Percentiles rank a stretch among this genome's conserved stretches.
These are phyloP conservation scores for Lanzia echinophila DNA, from an alignment of 2,329 filamentous ascomycete species.

Conservation along the genomic window DNA sequence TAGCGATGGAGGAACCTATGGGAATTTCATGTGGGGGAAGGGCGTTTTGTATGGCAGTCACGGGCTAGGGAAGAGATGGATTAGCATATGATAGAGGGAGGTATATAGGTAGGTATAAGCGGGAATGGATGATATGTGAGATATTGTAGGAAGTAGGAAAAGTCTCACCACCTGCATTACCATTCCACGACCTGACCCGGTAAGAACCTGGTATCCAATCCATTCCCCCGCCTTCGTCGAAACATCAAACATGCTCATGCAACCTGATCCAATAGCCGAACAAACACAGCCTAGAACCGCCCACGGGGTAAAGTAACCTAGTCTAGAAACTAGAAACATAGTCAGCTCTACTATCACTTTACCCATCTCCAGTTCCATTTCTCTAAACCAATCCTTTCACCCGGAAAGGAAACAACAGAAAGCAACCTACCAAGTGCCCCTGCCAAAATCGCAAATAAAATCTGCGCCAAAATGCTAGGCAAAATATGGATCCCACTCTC, in stretches of 20 bases:
- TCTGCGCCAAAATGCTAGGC: constrained; percentile 30
- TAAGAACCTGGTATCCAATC: constrained; percentile 26
- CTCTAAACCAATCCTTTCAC: too few relatives aligned
- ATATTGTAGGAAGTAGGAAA: too few relatives aligned
- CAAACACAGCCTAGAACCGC: constrained; percentile 27
- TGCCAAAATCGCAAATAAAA: constrained; percentile 2
- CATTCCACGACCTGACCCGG: constrained; percentile 20
- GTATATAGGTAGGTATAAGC: too few relatives aligned
- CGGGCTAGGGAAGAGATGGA: too few relatives aligned
- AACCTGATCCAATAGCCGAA: constrained; percentile 27
- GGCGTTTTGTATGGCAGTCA: too few relatives aligned
- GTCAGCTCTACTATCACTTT: too few relatives aligned
- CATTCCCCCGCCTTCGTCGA: constrained; percentile 16
- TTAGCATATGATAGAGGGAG: too few relatives aligned
- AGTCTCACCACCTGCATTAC: constrained; percentile 25
- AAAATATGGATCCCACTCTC: constrained; percentile 33
- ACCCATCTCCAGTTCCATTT: too few relatives aligned
- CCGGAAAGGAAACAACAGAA: too few relatives aligned
- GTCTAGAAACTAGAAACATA: not conserved
- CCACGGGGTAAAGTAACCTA: constrained; percentile 33
- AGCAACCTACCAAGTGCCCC: constrained; percentile 7
- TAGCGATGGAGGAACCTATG: too few relatives aligned
- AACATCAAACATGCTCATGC: constrained; percentile 28
- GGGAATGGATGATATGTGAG: too few relatives aligned
- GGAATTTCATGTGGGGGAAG: too few relatives aligned